Evolutionary conservation across 208 protist species (phyloP).

Genomic region (Leishmania tarentolae): DNA sequence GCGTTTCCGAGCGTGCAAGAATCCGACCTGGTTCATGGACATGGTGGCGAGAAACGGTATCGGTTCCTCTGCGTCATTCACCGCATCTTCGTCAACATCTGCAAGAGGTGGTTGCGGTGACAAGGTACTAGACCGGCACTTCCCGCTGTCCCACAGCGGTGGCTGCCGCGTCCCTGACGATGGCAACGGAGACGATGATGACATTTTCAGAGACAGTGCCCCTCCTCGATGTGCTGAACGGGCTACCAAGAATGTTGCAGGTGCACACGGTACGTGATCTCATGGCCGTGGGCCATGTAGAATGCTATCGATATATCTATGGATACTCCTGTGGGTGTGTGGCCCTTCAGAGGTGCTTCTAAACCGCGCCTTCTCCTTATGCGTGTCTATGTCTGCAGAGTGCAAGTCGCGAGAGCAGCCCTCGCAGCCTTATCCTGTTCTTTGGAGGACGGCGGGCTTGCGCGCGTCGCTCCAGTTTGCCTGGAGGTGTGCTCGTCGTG

Average conservation of each 20-base stretch:
- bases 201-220: neutral
- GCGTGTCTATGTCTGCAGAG: neutral
- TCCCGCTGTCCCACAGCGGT: neutral
- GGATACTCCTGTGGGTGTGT: slow-evolving; percentile 1
- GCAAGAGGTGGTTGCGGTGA: neutral
- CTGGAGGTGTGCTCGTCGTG: neutral
- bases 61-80: slow-evolving; percentile 16
- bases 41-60: slow-evolving; percentile 57
- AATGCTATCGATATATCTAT: neutral
- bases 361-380: neutral
- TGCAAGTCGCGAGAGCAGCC: neutral
- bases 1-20: slow-evolving; percentile 10
- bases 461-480: neutral
- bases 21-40: slow-evolving; percentile 19
- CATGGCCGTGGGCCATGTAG: neutral
- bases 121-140: neutral
- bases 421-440: neutral
- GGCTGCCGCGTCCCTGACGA: neutral
- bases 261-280: neutral
- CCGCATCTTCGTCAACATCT: neutral
- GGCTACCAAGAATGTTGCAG: neutral
- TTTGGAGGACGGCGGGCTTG: neutral
- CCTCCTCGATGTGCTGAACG: neutral
- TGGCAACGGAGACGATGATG: neutral
- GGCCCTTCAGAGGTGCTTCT: neutral